Evolutionary conservation across 148 eudicot species (phyloP), one percentile per base, ranked within the genome.

Genomic region (Camellia lanceoleosa): DNA sequence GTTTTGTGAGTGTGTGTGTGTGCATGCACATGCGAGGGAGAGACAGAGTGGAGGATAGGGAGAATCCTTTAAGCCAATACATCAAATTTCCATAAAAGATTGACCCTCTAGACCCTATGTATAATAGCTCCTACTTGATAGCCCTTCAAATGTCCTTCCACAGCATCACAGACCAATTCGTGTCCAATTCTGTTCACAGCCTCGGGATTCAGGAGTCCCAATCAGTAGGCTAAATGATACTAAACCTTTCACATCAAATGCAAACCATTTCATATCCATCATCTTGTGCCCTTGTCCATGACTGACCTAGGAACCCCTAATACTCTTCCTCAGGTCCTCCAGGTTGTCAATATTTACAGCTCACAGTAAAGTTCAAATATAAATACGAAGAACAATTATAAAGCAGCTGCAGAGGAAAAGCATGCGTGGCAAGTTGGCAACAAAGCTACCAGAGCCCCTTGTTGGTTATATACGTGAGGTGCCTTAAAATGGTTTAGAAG

Each of bases 81-180:
- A 15, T 38, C 76, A 23, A 73, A 52, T 54, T 73, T 59, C 13
- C 62, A 2, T 41, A 41, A 42, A 74, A 12, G 56, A 23, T 54
- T 14, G 44, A 3, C 58, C 56, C 41, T 71, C 56, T 47, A 47
- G 41, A 20, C 16, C 3, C 44, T 12, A 18, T 16, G 43, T 41
- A 54, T 55, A 13, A 18, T 20, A 51, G 61, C 59, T 74, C 75
- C 44, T 58, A 41, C 23, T 71, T 44, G 52, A 51, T 71, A 71
- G 74, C 43, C 74, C 59, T 71, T 69, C 54, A 71, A 51, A 72
- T 7, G 64, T 60, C 64, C 14, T 16, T 16, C 60, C n/a, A 72
- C 38, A 30, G 38, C 38, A 30, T 30, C 38, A 30, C 56, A 7
- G 23, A 38, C 77, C 51, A 14, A 43, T 56, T 56, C 16, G 23